These are phyloP conservation scores for Chlamydomonas schloesseri DNA, from an alignment of 139 green algal genomes.

Conservation along the genomic window DNA sequence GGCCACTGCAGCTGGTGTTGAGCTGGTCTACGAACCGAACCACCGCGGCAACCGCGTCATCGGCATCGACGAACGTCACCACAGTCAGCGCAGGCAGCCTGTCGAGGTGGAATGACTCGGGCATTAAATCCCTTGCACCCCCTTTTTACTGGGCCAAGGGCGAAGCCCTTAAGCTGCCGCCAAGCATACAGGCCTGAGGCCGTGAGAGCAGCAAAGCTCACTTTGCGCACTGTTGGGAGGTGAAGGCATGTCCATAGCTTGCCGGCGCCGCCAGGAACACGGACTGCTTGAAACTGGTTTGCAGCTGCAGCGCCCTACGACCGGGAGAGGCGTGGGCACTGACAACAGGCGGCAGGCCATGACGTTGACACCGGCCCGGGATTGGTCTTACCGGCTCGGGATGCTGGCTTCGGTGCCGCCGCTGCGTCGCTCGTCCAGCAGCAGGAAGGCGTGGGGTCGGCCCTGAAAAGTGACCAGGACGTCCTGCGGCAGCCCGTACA, in stretches of 20 bases:
- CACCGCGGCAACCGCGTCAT: not conserved
- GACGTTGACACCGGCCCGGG: too few species aligned
- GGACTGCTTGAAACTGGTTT: not conserved
- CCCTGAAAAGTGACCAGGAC: conserved; percentile 7
- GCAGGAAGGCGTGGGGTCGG: conserved; percentile 28
- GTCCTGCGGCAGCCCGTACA: conserved; percentile 10
- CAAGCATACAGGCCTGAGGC: too few species aligned
- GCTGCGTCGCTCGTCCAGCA: not conserved
- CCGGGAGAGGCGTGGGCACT: too few species aligned
- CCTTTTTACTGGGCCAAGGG: too few species aligned
- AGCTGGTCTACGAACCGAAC: too few species aligned
- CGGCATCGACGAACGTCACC: not conserved
- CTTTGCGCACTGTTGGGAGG: not conserved
- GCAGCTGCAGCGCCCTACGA: not conserved
- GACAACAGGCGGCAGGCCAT: too few species aligned
- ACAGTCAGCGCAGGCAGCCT: not conserved
- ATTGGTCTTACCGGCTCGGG: too few species aligned
- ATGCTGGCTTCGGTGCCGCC: not conserved
- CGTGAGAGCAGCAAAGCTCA: too few species aligned
- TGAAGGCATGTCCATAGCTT: not conserved
- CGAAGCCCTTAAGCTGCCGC: too few species aligned
- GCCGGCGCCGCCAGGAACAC: not conserved
- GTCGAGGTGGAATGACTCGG: too few species aligned
- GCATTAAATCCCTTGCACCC: too few species aligned
- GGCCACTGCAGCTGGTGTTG: too few species aligned